phyloP scores from a whole-genome alignment of 192 early-diverging fungal species.

The Thamnidium elegans region DNA sequence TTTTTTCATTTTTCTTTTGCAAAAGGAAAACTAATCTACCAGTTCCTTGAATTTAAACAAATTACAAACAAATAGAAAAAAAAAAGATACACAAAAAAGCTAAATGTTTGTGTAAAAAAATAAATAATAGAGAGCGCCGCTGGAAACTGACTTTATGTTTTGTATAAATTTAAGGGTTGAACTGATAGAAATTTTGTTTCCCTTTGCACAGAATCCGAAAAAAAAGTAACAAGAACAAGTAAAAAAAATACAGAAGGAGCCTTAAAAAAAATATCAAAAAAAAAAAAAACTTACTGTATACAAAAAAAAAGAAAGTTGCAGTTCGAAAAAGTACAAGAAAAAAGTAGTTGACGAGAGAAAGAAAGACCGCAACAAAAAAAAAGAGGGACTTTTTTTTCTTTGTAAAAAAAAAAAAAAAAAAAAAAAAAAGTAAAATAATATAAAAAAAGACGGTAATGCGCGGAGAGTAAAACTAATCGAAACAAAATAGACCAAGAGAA shows the following conservation, averaged over 20 bases:
- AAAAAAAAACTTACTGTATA: not conserved
- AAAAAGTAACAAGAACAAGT: not conserved
- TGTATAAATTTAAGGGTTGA: slow-evolving; percentile 7
- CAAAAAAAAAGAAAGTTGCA: too few species aligned
- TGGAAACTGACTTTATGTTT: slow-evolving; percentile 21
- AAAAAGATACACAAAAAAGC: not conserved
- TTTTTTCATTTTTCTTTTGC: slow-evolving; percentile 1
- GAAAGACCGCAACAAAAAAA: not conserved
- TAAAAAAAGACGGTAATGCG: too few species aligned
- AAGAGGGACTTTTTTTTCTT: not conserved
- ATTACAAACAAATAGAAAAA: not conserved
- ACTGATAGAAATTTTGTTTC: too few species aligned
- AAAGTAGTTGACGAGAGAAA: not conserved
- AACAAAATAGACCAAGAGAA: too few species aligned
- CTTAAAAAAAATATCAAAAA: not conserved
- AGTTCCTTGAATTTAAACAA: too few species aligned
- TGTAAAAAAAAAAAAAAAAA: not conserved
- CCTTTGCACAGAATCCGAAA: not conserved
- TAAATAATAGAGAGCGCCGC: slow-evolving; percentile 6
- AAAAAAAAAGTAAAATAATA: not conserved
- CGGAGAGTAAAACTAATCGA: too few species aligned
- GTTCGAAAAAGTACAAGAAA: too few species aligned
- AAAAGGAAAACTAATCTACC: not conserved
- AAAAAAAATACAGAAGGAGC: slow-evolving; percentile 6
- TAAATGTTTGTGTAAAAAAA: slow-evolving; percentile 3